phyloP scores from a whole-genome alignment of 495 filamentous ascomycete genomes.

The Podospora didyma region DNA sequence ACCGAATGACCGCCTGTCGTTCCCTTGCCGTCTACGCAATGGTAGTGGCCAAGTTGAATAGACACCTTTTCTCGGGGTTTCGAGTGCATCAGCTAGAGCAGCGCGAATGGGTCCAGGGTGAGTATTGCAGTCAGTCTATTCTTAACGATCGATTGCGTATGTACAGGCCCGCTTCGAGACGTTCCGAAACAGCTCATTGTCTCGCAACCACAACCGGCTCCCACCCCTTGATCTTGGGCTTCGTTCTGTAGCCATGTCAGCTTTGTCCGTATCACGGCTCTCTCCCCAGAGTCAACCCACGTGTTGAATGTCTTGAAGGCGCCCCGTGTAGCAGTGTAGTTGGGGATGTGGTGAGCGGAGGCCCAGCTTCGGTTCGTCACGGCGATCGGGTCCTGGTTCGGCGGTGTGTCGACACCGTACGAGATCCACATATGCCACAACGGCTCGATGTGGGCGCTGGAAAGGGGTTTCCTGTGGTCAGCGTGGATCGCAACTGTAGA shows the following conservation, averaged over 20 bases:
- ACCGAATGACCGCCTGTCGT: too few species aligned
- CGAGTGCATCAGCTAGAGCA: too few species aligned
- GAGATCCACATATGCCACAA: slow-evolving; percentile 98
- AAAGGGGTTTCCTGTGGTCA: background rate
- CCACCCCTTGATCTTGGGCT: slow-evolving; percentile 39
- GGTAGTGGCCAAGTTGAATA: too few species aligned
- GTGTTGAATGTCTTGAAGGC: slow-evolving; percentile 93
- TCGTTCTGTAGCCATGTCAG: slow-evolving; percentile 22
- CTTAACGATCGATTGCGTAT: background rate
- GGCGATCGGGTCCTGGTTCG: slow-evolving; percentile 67
- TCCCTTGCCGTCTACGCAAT: too few species aligned
- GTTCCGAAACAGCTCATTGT: slow-evolving; percentile 9
- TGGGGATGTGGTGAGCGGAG: slow-evolving; percentile 62
- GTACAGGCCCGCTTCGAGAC: background rate
- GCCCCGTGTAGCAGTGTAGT: slow-evolving; percentile 65
- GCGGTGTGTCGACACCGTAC: slow-evolving; percentile 86
- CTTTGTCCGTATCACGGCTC: background rate
- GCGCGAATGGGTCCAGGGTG: too few species aligned
- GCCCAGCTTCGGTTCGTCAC: slow-evolving; percentile 73
- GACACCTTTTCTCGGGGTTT: too few species aligned
- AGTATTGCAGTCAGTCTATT: background rate
- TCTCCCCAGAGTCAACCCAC: slow-evolving; percentile 49
- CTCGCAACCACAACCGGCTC: slow-evolving; percentile 33
- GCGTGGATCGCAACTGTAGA: background rate
- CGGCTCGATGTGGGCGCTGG: slow-evolving; percentile 80